Percentiles rank a stretch among this genome's conserved stretches.
Conservation (phyloP, 2,329 filamentous ascomycete species). For the Ambrosiella beaveri region DNA sequence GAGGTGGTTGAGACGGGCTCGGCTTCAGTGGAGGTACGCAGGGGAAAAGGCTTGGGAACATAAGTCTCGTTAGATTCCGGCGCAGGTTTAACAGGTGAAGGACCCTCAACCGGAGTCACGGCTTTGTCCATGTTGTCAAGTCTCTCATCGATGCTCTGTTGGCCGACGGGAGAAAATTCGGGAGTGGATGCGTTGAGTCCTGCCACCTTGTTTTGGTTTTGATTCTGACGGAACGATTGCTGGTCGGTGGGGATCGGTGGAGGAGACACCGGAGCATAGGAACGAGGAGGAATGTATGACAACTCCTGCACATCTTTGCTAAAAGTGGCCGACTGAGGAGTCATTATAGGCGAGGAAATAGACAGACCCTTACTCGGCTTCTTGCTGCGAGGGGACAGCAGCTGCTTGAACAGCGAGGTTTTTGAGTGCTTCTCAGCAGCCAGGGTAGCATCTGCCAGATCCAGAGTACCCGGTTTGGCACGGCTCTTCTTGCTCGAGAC, state of each 20-base stretch:
- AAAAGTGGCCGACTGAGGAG: slow-evolving; percentile 43
- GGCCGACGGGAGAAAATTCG: slow-evolving; percentile 30
- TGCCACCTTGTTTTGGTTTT: neutral
- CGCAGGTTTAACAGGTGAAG: neutral
- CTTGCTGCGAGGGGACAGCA: slow-evolving; percentile 40
- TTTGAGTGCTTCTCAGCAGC: slow-evolving; percentile 33
- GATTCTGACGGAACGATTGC: slow-evolving; percentile 18
- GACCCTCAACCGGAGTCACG: neutral
- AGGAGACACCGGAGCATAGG: slow-evolving; percentile 39
- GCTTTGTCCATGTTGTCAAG: slow-evolving; percentile 14
- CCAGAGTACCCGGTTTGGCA: slow-evolving; percentile 33
- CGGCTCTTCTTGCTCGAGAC: slow-evolving; percentile 26
- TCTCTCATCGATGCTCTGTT: slow-evolving; percentile 31
- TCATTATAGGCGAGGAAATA: slow-evolving; percentile 50
- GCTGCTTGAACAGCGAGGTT: slow-evolving; percentile 38
- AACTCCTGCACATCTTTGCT: slow-evolving; percentile 38
- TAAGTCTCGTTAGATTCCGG: neutral
- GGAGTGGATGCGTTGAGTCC: slow-evolving; percentile 20
- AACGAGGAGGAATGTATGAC: slow-evolving; percentile 37
- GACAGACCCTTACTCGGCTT: slow-evolving; percentile 29
- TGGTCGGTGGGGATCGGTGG: slow-evolving; percentile 25
- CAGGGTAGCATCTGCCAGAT: slow-evolving; percentile 26
- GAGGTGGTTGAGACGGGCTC: slow-evolving; percentile 6
- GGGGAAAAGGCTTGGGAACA: neutral
- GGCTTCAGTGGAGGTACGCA: neutral